These are phyloP conservation scores for Sporisorium scitamineum DNA, from an alignment of 1,284 basidiomycete genomes.

Conservation along the genomic window DNA sequence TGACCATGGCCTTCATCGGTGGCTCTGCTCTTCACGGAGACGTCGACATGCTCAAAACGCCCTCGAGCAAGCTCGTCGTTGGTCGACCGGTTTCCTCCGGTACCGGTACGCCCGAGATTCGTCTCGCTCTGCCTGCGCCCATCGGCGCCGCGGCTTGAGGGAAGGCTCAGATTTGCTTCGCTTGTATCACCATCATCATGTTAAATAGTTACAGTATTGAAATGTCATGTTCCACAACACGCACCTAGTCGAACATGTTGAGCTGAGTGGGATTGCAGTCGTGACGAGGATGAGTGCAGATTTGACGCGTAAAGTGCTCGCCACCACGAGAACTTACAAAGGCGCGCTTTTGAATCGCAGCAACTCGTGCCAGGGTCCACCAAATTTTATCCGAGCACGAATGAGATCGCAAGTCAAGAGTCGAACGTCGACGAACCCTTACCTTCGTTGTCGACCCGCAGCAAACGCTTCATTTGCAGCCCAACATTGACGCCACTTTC, in stretches of 20 bases:
- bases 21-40: conserved; percentile 95
- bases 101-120: conserved; percentile 61
- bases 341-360: neutral
- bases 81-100: conserved; percentile 63
- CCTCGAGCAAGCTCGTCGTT: conserved; percentile 90
- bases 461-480: neutral
- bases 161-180: neutral
- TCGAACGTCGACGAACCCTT: conserved; percentile 13
- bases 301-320: conserved; percentile 13
- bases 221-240: conserved; percentile 4
- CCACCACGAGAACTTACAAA: neutral
- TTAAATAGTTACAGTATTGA: conserved; percentile 22
- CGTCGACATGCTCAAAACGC: conserved; percentile 88
- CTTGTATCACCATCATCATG: conserved; percentile 13
- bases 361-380: conserved; percentile 14
- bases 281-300: neutral
- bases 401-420: neutral
- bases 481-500: conserved; percentile 9
- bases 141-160: conserved; percentile 31
- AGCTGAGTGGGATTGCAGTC: neutral
- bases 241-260: neutral
- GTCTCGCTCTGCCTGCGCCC: conserved; percentile 43
- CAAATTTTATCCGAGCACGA: conserved; percentile 10
- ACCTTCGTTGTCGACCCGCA: neutral
- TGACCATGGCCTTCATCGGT: conserved; percentile 93